phyloP scores from a whole-genome alignment of 805 yeast species.

The Kuraishia cidri region DNA sequence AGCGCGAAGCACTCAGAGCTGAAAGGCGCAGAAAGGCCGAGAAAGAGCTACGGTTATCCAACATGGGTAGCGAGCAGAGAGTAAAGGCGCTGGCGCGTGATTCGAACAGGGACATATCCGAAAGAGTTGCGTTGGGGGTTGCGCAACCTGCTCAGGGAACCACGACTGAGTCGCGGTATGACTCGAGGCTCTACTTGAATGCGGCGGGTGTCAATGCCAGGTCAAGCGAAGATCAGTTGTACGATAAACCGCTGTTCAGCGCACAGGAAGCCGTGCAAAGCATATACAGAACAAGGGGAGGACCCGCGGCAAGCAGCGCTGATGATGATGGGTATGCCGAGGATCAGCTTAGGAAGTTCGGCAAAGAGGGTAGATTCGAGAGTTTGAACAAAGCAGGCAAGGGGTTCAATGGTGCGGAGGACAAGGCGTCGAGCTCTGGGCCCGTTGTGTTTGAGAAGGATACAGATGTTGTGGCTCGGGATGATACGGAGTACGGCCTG shows the following conservation, averaged over 20 bases:
- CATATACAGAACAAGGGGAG: conserved; percentile 34
- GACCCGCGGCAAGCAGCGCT: conserved; percentile 8
- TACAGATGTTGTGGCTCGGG: conserved; percentile 1
- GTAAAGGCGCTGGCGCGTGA: conserved; percentile 31
- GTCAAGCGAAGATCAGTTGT: conserved; percentile 37
- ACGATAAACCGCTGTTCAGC: conserved; percentile 49
- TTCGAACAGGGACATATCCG: conserved; percentile 45
- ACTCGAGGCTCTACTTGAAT: conserved; percentile 45
- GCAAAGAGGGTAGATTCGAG: conserved; percentile 7
- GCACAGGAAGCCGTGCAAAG: conserved; percentile 40
- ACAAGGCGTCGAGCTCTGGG: conserved; percentile 6
- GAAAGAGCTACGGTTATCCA: conserved; percentile 30
- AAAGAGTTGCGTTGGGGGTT: conserved; percentile 39
- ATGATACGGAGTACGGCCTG: conserved; percentile 3
- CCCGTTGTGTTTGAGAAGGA: conserved; percentile 19
- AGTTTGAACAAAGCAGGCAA: conserved; percentile 7
- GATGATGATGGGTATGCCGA: conserved; percentile 11
- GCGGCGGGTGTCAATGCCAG: conserved; percentile 27
- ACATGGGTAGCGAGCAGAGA: conserved; percentile 34
- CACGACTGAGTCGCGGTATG: conserved; percentile 37
- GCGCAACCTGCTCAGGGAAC: conserved; percentile 6
- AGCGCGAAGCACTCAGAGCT: conserved; percentile 28
- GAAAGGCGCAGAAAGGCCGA: conserved; percentile 39
- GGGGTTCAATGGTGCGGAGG: conserved; percentile 5
- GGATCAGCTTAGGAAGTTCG: conserved; percentile 4